phyloP scores from a whole-genome alignment of 2,329 filamentous ascomycete species.

The Pseudogymnoascus sp. region DNA sequence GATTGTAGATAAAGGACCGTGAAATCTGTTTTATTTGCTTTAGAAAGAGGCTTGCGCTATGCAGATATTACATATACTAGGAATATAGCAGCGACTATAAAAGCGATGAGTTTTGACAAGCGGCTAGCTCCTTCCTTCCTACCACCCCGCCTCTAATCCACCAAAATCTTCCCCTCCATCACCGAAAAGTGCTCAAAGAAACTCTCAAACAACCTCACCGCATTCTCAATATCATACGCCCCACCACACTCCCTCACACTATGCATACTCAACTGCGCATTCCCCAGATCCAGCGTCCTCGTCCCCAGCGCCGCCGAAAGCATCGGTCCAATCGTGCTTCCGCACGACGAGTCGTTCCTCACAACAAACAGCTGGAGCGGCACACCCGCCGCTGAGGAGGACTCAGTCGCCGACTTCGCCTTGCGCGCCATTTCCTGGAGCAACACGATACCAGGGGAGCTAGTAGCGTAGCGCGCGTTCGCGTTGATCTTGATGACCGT shows the following conservation, averaged over 20 bases:
- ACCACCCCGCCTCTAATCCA: slow-evolving; percentile 53
- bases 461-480: slow-evolving; percentile 94
- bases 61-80: not conserved
- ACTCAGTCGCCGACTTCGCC: slow-evolving; percentile 40
- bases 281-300: slow-evolving; percentile 84
- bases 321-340: slow-evolving; percentile 97
- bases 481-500: slow-evolving; percentile 98
- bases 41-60: not conserved
- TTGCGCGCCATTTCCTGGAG: slow-evolving; percentile 73
- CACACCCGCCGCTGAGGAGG: slow-evolving; percentile 53
- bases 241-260: slow-evolving; percentile 91
- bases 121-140: no score
- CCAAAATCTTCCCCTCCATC: slow-evolving; percentile 71
- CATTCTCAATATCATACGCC: slow-evolving; percentile 76
- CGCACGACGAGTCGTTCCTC: slow-evolving; percentile 88
- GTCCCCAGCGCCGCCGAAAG: slow-evolving; percentile 78
- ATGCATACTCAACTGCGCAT: slow-evolving; percentile 94
- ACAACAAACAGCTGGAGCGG: slow-evolving; percentile 95
- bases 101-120: no score
- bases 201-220: slow-evolving; percentile 74
- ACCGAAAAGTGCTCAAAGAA: slow-evolving; percentile 83
- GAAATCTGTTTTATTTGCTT: not conserved
- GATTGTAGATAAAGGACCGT: no score
- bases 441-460: slow-evolving; percentile 88
- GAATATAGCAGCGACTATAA: not conserved